These are phyloP conservation scores for Trapa bicornis DNA, from an alignment of 345 rosid genomes.

Conservation along the genomic window DNA sequence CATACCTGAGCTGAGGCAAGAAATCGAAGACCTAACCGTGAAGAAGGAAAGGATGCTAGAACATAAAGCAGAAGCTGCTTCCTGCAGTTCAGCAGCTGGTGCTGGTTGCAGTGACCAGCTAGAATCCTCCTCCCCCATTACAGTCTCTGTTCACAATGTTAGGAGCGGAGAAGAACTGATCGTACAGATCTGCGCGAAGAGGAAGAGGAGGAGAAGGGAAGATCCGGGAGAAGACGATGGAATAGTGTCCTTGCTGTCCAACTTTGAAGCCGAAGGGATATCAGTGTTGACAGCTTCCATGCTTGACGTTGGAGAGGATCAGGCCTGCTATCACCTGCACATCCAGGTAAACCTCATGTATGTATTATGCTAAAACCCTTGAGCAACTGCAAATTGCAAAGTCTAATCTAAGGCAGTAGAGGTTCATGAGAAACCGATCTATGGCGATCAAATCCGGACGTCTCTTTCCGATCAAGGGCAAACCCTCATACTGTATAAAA, in stretches of 20 bases:
- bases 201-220: background rate
- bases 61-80: background rate
- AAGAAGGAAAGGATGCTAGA: slow-evolving; percentile 16
- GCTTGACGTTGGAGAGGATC: slow-evolving; percentile 12
- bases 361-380: too few relatives aligned
- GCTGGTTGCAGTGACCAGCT: background rate
- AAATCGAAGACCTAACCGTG: slow-evolving; percentile 17
- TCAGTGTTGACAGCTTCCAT: slow-evolving; percentile 18
- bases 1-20: slow-evolving; percentile 23
- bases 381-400: too few relatives aligned
- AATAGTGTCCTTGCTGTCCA: slow-evolving; percentile 16
- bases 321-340: slow-evolving; percentile 18
- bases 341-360: slow-evolving; percentile 2
- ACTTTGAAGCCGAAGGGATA: slow-evolving; percentile 19
- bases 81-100: background rate
- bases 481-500: too few relatives aligned
- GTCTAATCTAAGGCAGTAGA: too few relatives aligned
- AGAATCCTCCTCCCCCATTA: background rate
- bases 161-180: slow-evolving; percentile 18
- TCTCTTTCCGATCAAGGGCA: too few relatives aligned
- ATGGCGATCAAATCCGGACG: too few relatives aligned
- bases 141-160: slow-evolving; percentile 21
- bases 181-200: slow-evolving; percentile 17
- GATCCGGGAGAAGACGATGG: background rate
- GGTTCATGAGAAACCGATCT: too few relatives aligned